Evolutionary conservation across 768 basidiomycete genomes (phyloP).

Genomic region (Serendipita sp.): DNA sequence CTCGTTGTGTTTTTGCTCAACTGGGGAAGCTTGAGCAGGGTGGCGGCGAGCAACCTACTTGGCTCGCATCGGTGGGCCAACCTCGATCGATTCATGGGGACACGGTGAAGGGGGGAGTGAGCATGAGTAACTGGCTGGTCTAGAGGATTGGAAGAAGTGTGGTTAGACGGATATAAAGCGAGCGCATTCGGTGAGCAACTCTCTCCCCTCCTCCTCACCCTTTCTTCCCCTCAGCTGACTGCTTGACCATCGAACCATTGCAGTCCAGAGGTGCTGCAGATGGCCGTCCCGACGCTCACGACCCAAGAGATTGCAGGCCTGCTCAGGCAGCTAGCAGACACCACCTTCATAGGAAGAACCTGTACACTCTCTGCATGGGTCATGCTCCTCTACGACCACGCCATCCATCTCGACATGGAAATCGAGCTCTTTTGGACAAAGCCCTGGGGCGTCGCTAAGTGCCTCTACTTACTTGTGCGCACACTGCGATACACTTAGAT

Average conservation of each 20-base stretch:
- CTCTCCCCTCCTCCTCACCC: background rate
- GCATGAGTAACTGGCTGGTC: background rate
- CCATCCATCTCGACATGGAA: conserved; percentile 2
- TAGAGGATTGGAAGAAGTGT: background rate
- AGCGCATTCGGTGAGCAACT: background rate
- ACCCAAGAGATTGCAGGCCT: background rate
- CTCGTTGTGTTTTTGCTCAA: no score
- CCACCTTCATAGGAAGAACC: background rate
- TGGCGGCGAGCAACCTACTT: no score
- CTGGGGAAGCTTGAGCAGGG: no score
- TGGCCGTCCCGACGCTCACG: background rate
- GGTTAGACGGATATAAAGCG: background rate
- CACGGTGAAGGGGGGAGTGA: background rate
- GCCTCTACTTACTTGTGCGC: background rate
- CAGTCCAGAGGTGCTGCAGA: no score
- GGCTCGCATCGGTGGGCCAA: no score
- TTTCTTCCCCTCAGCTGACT: no score
- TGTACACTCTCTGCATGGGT: conserved; percentile 2
- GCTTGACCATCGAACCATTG: no score
- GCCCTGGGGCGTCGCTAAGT: background rate
- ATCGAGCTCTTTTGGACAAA: conserved; percentile 5
- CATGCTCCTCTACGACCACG: conserved; percentile 1
- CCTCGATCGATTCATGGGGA: background rate
- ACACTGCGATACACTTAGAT: background rate
- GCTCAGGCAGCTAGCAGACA: background rate